phyloP scores from a whole-genome alignment of 371 early-diverging fungal species.

The Apophysomyces sp. region DNA sequence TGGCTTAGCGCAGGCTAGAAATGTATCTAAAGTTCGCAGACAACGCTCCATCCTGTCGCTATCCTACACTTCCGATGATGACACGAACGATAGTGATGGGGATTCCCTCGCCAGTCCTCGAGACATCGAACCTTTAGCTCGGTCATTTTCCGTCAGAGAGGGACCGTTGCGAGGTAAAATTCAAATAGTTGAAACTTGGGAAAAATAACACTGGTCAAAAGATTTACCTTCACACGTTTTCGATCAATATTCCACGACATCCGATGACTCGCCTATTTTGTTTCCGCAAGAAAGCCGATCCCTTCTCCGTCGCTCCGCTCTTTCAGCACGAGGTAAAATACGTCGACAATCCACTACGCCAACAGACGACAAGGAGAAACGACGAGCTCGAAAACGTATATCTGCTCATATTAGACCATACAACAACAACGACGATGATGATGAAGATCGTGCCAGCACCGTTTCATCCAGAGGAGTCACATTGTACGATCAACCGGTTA shows the following conservation, averaged over 20 bases:
- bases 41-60: constrained; percentile 28
- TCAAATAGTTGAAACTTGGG: neutral
- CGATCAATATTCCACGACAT: constrained; percentile 9
- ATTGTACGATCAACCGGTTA: constrained; percentile 45
- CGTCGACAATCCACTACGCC: constrained; percentile 3
- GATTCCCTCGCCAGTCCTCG: constrained; percentile 5
- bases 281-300: constrained; percentile 8
- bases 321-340: constrained; percentile 4
- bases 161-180: neutral
- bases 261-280: constrained; percentile 5
- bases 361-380: constrained; percentile 7
- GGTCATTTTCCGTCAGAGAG: neutral
- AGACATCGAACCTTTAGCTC: neutral
- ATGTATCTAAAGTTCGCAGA: constrained; percentile 15
- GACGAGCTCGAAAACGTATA: neutral
- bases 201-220: neutral
- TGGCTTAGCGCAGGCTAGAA: constrained; percentile 18
- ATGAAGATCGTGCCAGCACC: neutral
- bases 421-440: neutral
- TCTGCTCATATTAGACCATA: neutral
- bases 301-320: neutral
- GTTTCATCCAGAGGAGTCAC: constrained; percentile 13
- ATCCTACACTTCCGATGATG: constrained; percentile 15
- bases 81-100: constrained; percentile 1
- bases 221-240: neutral